These are phyloP conservation scores for Magnolia officinalis DNA, from an alignment of 164 flowering plant species.

Conservation along the genomic window DNA sequence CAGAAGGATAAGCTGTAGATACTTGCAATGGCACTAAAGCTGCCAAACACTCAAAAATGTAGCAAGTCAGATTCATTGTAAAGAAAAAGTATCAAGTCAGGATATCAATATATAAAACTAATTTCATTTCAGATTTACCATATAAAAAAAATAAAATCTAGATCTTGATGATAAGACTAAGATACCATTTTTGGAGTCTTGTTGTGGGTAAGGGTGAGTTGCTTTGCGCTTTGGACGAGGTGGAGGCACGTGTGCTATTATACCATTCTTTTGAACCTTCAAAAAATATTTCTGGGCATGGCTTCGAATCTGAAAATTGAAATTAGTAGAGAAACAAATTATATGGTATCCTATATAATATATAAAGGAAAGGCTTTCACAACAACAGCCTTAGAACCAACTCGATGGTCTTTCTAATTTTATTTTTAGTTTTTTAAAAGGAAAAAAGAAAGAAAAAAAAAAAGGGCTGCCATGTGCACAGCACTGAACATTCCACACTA, in stretches of 20 bases:
- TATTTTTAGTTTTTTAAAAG: too few species aligned
- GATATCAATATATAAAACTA: constrained; percentile 1
- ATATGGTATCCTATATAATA: too few species aligned
- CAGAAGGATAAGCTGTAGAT: constrained; percentile 49
- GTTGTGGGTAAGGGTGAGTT: constrained; percentile 88
- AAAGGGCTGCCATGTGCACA: too few species aligned
- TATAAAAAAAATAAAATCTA: too few species aligned
- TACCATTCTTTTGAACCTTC: constrained; percentile 93
- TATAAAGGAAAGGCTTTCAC: neutral
- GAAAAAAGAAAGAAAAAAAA: too few species aligned
- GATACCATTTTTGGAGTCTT: constrained; percentile 78
- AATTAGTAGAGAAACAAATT: neutral
- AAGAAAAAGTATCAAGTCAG: constrained; percentile 2
- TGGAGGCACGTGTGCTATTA: constrained; percentile 89
- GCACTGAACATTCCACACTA: too few species aligned
- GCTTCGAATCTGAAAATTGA: constrained; percentile 65
- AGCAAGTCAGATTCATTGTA: constrained; percentile 5
- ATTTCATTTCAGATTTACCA: neutral
- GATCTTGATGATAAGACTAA: neutral
- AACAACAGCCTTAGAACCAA: neutral
- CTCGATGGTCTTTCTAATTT: too few species aligned
- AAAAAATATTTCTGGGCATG: constrained; percentile 98
- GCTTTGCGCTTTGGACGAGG: constrained; percentile 97
- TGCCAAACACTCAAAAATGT: constrained; percentile 23
- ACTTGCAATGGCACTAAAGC: constrained; percentile 55